Evolutionary conservation across 1,284 basidiomycete species (phyloP).

Genomic region (Mixia osmundae): DNA sequence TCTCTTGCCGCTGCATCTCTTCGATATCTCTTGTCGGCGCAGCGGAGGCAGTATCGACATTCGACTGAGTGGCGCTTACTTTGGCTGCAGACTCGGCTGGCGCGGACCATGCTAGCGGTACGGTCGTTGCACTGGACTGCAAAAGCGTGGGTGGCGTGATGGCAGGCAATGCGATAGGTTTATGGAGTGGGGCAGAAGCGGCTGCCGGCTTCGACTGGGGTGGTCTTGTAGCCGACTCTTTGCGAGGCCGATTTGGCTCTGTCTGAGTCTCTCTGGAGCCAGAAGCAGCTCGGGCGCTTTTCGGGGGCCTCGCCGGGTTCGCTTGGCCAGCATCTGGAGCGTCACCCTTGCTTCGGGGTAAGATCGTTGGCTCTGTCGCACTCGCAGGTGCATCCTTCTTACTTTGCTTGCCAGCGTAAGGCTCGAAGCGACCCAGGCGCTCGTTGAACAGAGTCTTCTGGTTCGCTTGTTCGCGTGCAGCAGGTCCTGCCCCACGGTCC

Average conservation of each 20-base stretch:
- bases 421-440: conserved; percentile 15
- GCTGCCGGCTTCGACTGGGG: not conserved
- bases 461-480: conserved; percentile 17
- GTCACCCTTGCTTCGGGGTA: too few species aligned
- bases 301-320: too few species aligned
- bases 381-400: not conserved
- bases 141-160: too few species aligned
- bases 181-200: not conserved
- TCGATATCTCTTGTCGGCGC: conserved; percentile 34
- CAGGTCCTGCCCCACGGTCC: not conserved
- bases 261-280: not conserved
- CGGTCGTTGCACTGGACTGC: too few species aligned
- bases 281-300: not conserved
- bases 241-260: not conserved
- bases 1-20: conserved; percentile 49
- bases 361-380: not conserved
- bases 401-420: not conserved
- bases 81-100: too few species aligned
- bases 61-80: not conserved
- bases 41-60: conserved; percentile 5
- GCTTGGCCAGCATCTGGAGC: too few species aligned
- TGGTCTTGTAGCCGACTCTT: not conserved
- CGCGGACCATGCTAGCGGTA: too few species aligned
- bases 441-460: conserved; percentile 26
- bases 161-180: not conserved